phyloP scores from a whole-genome alignment of 331 rosid genomes.

The Pyracantha coccinea region DNA sequence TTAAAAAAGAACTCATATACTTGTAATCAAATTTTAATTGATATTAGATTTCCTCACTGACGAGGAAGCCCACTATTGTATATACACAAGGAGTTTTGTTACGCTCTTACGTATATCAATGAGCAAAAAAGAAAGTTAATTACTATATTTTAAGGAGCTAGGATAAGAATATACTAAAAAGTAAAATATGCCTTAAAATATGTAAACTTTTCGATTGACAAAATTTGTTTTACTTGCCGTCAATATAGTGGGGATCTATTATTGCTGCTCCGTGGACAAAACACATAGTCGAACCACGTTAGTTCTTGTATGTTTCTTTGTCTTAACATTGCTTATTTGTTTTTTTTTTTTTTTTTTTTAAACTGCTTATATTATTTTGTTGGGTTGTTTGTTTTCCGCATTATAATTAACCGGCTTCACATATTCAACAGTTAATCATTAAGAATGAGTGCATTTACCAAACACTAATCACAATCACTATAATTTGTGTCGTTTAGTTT shows the following conservation, averaged over 20 bases:
- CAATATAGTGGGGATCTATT: too few relatives aligned
- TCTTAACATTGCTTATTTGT: background rate
- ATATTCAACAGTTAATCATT: background rate
- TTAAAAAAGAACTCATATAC: background rate
- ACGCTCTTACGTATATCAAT: background rate
- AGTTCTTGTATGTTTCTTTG: background rate
- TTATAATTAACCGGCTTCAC: background rate
- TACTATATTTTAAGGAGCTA: background rate
- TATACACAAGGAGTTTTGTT: too few relatives aligned
- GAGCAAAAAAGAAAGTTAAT: too few relatives aligned
- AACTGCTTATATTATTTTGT: too few relatives aligned
- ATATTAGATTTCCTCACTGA: background rate
- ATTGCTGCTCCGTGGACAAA: background rate
- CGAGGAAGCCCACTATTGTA: background rate
- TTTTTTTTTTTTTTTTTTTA: too few relatives aligned
- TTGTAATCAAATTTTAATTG: background rate
- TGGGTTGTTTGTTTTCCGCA: background rate
- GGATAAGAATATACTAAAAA: too few relatives aligned
- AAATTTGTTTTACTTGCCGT: too few relatives aligned
- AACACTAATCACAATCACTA: background rate
- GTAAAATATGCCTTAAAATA: background rate
- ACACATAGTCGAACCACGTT: background rate
- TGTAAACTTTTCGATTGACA: background rate
- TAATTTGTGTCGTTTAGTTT: too few relatives aligned
- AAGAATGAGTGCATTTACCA: background rate